phyloP scores from a whole-genome alignment of 108 stramenopile species.

The Nitzschia putrida region DNA sequence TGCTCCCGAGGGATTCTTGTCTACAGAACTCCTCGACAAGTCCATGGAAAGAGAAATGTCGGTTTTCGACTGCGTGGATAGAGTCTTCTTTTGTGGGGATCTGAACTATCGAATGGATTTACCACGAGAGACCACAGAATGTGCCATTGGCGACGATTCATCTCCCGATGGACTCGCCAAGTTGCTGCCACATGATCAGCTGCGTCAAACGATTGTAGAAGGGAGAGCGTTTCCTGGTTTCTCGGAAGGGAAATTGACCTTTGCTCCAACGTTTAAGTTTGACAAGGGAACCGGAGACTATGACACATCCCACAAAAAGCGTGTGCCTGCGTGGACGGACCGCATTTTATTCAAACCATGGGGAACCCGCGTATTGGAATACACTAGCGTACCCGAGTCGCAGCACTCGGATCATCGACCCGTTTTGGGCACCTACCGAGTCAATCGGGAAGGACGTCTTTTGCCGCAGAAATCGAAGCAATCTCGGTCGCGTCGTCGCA shows the following conservation, averaged over 20 bases:
- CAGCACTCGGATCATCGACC: constrained; percentile 85
- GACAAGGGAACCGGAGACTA: constrained; percentile 77
- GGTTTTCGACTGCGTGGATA: constrained; percentile 72
- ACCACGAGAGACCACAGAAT: constrained; percentile 71
- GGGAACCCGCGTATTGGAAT: constrained; percentile 68
- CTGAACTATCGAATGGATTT: constrained; percentile 85
- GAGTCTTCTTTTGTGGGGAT: constrained; percentile 84
- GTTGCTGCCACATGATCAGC: constrained; percentile 78
- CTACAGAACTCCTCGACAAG: constrained; percentile 16
- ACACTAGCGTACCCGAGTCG: constrained; percentile 54
- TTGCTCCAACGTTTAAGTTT: constrained; percentile 87
- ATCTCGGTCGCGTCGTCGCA: not conserved
- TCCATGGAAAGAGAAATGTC: constrained; percentile 19
- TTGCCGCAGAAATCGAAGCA: constrained; percentile 16
- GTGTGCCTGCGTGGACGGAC: constrained; percentile 90
- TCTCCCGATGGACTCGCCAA: constrained; percentile 6
- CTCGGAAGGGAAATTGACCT: constrained; percentile 74
- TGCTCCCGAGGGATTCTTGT: constrained; percentile 72
- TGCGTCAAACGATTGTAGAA: constrained; percentile 59
- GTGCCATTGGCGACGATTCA: constrained; percentile 32
- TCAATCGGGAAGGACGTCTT: constrained; percentile 42
- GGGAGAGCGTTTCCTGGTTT: constrained; percentile 73
- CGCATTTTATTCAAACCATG: constrained; percentile 76
- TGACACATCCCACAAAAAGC: constrained; percentile 86
- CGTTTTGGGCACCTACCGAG: constrained; percentile 70